phyloP scores from a whole-genome alignment of 208 protist species.

The Herpetomonas tarakana region DNA sequence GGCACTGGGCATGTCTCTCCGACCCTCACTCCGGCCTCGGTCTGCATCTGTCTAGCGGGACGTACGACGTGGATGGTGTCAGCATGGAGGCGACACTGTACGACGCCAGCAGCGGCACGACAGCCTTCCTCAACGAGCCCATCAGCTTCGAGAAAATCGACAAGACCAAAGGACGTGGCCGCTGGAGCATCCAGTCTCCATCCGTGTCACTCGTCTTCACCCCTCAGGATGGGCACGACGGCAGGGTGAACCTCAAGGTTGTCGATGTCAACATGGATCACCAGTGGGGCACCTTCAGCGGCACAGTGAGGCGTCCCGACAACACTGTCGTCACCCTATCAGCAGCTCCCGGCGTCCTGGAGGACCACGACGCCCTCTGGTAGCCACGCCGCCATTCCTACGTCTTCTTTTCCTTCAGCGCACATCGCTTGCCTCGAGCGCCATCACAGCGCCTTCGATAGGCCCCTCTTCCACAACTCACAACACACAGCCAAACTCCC shows the following conservation, averaged over 20 bases:
- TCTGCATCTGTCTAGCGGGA: constrained; percentile 31
- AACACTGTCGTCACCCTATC: constrained; percentile 14
- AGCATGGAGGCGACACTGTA: constrained; percentile 38
- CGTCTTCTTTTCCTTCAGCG: no score
- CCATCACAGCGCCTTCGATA: no score
- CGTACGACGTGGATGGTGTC: constrained; percentile 31
- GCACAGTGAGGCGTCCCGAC: constrained; percentile 10
- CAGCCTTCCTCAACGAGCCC: constrained; percentile 18
- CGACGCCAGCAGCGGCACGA: constrained; percentile 1
- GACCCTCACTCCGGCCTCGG: constrained; percentile 20
- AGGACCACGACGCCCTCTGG: constrained; percentile 40
- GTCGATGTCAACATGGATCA: constrained; percentile 35
- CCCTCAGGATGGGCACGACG: constrained; percentile 22
- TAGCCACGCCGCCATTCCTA: not conserved
- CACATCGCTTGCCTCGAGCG: no score
- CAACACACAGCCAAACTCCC: no score
- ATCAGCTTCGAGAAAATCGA: constrained; percentile 17
- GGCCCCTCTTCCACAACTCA: no score
- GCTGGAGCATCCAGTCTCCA: constrained; percentile 15
- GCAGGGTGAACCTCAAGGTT: constrained; percentile 15
- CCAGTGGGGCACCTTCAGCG: constrained; percentile 36
- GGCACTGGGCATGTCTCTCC: constrained; percentile 34
- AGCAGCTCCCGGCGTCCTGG: constrained; percentile 28
- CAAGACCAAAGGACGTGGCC: not conserved
- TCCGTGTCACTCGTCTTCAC: constrained; percentile 28